A percentile compares a stretch with the other conserved stretches of the same genome.
Conservation (phyloP, 331 rosid genomes). For the Prunus yedoensis region DNA sequence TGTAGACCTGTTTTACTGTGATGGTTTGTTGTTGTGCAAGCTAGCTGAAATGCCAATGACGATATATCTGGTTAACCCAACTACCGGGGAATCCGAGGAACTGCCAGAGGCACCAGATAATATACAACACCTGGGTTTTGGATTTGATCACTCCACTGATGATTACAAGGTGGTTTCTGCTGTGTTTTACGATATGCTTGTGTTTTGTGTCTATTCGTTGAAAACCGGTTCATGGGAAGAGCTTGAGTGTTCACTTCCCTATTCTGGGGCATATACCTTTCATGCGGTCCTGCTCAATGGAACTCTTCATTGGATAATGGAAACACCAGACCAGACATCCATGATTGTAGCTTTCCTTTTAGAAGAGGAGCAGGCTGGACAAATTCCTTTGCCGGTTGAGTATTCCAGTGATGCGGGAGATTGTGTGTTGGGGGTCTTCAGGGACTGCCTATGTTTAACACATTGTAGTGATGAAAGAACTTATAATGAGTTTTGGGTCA, state of each 20-base stretch:
- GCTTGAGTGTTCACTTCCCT: neutral
- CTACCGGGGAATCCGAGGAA: constrained; percentile 1
- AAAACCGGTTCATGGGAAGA: constrained; percentile 4
- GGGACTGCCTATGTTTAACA: neutral
- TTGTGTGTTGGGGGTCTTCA: neutral
- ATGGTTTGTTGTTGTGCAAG: neutral
- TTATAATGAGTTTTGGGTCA: neutral
- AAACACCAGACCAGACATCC: neutral
- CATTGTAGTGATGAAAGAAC: too few species aligned
- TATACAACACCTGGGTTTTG: neutral
- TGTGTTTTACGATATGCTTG: neutral
- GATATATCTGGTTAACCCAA: constrained; percentile 4
- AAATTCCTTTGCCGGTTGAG: neutral
- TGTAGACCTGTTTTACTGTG: neutral
- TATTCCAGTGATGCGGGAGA: neutral
- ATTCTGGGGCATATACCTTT: neutral
- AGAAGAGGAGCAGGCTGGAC: neutral
- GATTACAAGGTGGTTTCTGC: constrained; percentile 17
- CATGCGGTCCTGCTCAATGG: neutral
- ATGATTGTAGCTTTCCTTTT: neutral
- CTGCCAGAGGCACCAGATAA: neutral
- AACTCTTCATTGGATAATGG: constrained; percentile 1
- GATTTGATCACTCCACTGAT: neutral
- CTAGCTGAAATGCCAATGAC: neutral
- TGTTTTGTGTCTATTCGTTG: constrained; percentile 12